These are phyloP conservation scores for Circinella minor DNA, from an alignment of 371 early-diverging fungal genomes.

Conservation along the genomic window DNA sequence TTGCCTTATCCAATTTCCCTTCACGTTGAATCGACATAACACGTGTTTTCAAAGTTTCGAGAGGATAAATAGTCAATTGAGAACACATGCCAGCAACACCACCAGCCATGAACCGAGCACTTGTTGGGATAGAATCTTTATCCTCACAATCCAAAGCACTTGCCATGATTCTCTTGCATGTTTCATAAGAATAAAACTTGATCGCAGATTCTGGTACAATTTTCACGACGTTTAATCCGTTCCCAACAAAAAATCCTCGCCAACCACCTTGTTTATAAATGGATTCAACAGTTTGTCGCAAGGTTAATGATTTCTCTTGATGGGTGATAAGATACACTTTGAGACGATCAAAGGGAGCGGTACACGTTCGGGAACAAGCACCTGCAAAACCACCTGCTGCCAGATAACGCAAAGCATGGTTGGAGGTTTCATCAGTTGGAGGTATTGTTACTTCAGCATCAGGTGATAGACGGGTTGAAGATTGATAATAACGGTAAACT, in stretches of 20 bases:
- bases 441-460: slow-evolving; percentile 73
- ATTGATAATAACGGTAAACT: slow-evolving; percentile 69
- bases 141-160: slow-evolving; percentile 41
- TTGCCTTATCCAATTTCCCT: background rate
- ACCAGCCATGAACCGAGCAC: slow-evolving; percentile 76
- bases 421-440: slow-evolving; percentile 52
- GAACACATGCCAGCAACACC: slow-evolving; percentile 74
- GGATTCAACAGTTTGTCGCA: slow-evolving; percentile 38
- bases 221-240: slow-evolving; percentile 82
- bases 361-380: slow-evolving; percentile 77
- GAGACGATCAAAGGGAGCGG: slow-evolving; percentile 85
- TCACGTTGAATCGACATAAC: slow-evolving; percentile 59
- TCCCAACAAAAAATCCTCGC: slow-evolving; percentile 79
- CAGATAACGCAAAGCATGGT: slow-evolving; percentile 65
- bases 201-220: slow-evolving; percentile 82
- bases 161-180: slow-evolving; percentile 60
- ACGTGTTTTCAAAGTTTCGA: slow-evolving; percentile 78
- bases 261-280: slow-evolving; percentile 72
- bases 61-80: slow-evolving; percentile 75
- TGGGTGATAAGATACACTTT: slow-evolving; percentile 76
- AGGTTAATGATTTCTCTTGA: slow-evolving; percentile 24
- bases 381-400: slow-evolving; percentile 82
- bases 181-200: slow-evolving; percentile 75
- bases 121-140: slow-evolving; percentile 59
- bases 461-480: slow-evolving; percentile 63